Conservation (phyloP, 176 grass and related monocot species). For the Bromus sterilis region DNA sequence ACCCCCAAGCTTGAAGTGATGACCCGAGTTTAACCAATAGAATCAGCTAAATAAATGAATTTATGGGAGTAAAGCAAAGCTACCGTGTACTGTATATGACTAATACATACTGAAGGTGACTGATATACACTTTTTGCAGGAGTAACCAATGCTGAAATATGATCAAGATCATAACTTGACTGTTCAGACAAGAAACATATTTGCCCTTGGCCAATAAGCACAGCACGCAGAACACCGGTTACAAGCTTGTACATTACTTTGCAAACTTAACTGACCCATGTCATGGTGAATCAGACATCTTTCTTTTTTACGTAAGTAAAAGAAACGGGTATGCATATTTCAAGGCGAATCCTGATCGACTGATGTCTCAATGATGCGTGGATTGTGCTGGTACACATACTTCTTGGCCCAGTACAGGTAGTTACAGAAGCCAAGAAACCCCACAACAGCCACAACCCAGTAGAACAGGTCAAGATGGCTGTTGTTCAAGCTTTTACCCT, state of each 20-base stretch:
- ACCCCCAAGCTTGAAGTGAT: background rate
- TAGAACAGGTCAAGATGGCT: constrained; percentile 66
- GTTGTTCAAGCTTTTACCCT: constrained; percentile 45
- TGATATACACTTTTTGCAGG: background rate
- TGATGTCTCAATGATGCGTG: background rate
- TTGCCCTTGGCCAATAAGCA: background rate
- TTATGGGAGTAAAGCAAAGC: background rate
- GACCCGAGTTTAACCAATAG: background rate
- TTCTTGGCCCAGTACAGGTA: constrained; percentile 58
- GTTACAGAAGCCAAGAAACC: constrained; percentile 49
- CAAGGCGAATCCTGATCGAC: background rate
- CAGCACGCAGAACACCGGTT: background rate
- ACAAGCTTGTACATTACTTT: background rate
- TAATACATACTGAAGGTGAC: background rate
- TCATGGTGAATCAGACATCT: background rate
- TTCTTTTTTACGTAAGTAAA: background rate
- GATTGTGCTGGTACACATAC: constrained; percentile 41
- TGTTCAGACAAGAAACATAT: background rate
- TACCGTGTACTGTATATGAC: background rate
- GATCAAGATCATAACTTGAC: background rate
- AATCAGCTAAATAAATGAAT: background rate
- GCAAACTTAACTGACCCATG: background rate
- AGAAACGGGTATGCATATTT: background rate
- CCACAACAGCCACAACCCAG: constrained; percentile 28
- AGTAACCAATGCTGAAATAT: background rate